Base-by-base conservation (phyloP, 208 protist genomes). In the Leishmania martiniquensis region DNA sequence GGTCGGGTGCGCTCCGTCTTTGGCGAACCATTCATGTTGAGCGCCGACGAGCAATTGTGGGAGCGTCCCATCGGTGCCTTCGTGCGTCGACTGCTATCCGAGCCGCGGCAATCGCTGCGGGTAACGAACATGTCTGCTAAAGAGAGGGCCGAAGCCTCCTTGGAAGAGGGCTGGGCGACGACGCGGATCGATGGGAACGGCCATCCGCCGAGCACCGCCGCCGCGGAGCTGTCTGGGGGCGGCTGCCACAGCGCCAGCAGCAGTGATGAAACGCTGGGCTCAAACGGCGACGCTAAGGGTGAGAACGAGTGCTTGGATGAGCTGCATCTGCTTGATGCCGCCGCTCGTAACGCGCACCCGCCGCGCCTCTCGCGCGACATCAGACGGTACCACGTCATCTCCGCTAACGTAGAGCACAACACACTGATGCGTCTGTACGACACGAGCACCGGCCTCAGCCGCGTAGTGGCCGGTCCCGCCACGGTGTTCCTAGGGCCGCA, bases 341-440 rank as follows among this genome's bases (percentile, higher is more conserved):
- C 80, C 34, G 44, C 37, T 32, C 39, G 32, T n/a, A 83, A 83
- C 59, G 73, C 80, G 0, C 69, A 68, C 57, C 80, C 80, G 45
- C 73, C 54, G 13, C 72, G 80, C 39, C 80, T 78, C 66, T 75
- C 80, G 25, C 29, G 60, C 57, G 32, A 83, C 80, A 75, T 81
- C 60, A 52, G 60, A 4, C 71, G 47, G 45, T 76, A 77, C 54
- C 62, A 74, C 60, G 77, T 75, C 62, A 74, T 75, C 34, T 79
- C 67, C 25, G 74, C 76, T 87, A 93, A 96, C 69, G 93, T 98
- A 6, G 97, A 98, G 79, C 94, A 98, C 87, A 98, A 98, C 87
- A 87, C 93, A 20, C 85, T 98, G 45, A 88, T 99, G 59, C 98
- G 98, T 69, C 88, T 99, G 39, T 98, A 98, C 82, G 97, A 99